Conservation (phyloP, 257 asterid species). For the Lithospermum erythrorhizon region DNA sequence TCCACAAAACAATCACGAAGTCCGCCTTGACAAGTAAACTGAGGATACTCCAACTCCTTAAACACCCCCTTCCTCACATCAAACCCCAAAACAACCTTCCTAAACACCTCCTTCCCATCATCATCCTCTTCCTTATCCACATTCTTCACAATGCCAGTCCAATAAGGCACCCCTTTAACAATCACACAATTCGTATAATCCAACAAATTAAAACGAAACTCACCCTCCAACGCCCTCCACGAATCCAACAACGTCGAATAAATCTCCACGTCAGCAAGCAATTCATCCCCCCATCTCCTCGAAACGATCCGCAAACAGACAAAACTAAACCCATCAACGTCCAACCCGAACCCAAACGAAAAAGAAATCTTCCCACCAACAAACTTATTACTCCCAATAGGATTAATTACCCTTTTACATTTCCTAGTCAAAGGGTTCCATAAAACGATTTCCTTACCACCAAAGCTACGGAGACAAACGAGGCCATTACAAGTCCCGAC, state of each 20-base stretch:
- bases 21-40: not conserved
- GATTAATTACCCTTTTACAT: not conserved
- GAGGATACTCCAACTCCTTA: conserved; percentile 4
- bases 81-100: not conserved
- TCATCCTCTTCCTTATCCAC: not conserved
- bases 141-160: not conserved
- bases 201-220: not conserved
- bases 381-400: not conserved
- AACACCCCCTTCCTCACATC: not conserved
- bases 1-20: not conserved
- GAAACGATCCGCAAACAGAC: not conserved
- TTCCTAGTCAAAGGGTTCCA: not conserved
- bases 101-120: not conserved
- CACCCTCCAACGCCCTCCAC: not conserved
- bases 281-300: not conserved
- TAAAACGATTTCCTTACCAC: not conserved
- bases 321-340: not conserved
- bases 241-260: conserved; percentile 1
- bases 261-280: not conserved
- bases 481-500: not conserved
- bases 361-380: not conserved
- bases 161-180: conserved; percentile 1
- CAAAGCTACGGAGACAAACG: conserved; percentile 1
- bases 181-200: not conserved
- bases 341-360: conserved; percentile 2